Evolutionary conservation across 2,329 filamentous ascomycete genomes (phyloP).

Genomic region (Anisogramma anomala): DNA sequence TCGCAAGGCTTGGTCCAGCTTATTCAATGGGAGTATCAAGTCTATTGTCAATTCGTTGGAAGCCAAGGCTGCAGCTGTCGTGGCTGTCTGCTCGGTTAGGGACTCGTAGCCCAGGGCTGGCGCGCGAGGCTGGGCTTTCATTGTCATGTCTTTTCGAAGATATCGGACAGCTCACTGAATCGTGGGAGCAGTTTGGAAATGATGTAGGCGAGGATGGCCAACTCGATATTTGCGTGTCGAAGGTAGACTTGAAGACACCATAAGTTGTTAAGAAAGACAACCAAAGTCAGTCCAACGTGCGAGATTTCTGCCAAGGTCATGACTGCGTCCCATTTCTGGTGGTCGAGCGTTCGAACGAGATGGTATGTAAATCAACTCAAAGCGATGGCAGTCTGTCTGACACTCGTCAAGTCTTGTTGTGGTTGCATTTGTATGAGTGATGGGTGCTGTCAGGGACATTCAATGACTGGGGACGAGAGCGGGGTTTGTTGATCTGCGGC

Average conservation of each 20-base stretch:
- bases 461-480: no score
- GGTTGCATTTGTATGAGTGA: no score
- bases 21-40: conserved; percentile 8
- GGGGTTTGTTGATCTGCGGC: no score
- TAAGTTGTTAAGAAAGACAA: conserved; percentile 42
- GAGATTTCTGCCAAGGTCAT: conserved; percentile 44
- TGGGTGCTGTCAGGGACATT: no score
- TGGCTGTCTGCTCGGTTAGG: conserved; percentile 26
- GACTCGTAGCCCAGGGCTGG: conserved; percentile 27
- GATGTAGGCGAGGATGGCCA: conserved; percentile 36
- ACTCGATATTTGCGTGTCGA: conserved; percentile 35
- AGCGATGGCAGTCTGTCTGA: no score
- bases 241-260: conserved; percentile 42
- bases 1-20: background rate
- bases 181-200: conserved; percentile 36
- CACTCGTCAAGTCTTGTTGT: no score
- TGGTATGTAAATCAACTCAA: no score
- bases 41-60: conserved; percentile 7
- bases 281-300: conserved; percentile 37
- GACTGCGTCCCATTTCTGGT: conserved; percentile 8
- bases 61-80: conserved; percentile 11
- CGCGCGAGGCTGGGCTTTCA: conserved; percentile 25
- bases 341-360: background rate
- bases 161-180: conserved; percentile 36
- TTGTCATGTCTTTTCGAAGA: conserved; percentile 24